Evolutionary conservation across 179 eudicot genomes (phyloP).

Genomic region (Pouteria campechiana): DNA sequence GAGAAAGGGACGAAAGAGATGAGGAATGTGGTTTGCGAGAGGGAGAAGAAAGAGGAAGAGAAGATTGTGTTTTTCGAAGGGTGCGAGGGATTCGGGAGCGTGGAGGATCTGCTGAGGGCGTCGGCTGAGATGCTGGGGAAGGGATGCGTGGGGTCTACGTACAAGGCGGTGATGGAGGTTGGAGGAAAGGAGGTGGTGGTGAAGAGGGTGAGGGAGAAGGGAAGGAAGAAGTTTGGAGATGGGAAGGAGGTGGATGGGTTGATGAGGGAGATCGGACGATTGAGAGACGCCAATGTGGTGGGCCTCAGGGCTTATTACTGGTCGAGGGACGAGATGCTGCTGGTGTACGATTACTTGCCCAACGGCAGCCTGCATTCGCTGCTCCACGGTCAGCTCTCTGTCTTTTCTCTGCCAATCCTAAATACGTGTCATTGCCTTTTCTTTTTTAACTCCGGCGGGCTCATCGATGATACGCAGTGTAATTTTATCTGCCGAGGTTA

Average conservation of each 20-base stretch:
- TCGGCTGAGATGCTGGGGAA: slow-evolving; percentile 62
- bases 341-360: slow-evolving; percentile 55
- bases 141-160: slow-evolving; percentile 52
- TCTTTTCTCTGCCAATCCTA: no score
- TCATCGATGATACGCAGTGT: no score
- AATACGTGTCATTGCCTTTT: no score
- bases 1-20: no score
- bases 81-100: slow-evolving; percentile 10
- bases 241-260: slow-evolving; percentile 30
- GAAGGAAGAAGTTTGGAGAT: slow-evolving; percentile 12
- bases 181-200: slow-evolving; percentile 50
- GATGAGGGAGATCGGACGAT: slow-evolving; percentile 42
- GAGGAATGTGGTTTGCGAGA: not conserved
- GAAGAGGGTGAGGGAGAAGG: slow-evolving; percentile 35
- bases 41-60: slow-evolving; percentile 1
- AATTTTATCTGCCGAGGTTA: no score
- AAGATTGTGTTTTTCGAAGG: slow-evolving; percentile 20
- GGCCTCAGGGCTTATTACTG: slow-evolving; percentile 39
- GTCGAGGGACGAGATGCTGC: slow-evolving; percentile 44
- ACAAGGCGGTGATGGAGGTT: slow-evolving; percentile 49
- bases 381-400: slow-evolving; percentile 40
- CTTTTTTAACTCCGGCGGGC: no score
- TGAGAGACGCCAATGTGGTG: slow-evolving; percentile 45
- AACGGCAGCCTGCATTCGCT: slow-evolving; percentile 51
- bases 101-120: slow-evolving; percentile 56